These are phyloP conservation scores for Penicillium salamii DNA, from an alignment of 495 filamentous ascomycete genomes.

Conservation along the genomic window DNA sequence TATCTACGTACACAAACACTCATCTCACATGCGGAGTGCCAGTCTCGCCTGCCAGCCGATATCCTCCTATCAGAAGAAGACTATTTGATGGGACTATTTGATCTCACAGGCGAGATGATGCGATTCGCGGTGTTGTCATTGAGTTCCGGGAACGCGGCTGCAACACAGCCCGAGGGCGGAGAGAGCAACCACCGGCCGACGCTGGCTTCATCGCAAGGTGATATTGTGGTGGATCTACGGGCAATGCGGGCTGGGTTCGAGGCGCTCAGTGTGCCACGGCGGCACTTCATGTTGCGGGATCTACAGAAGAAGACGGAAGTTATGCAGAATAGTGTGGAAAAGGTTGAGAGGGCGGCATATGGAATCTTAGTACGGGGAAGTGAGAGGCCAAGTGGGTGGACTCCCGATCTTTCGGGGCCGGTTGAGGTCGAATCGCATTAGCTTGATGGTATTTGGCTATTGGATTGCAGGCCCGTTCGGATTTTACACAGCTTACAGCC, in stretches of 20 bases:
- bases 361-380: constrained; percentile 80
- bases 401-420: constrained; percentile 67
- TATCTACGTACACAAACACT: constrained; percentile 78
- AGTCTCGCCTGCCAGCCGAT: constrained; percentile 43
- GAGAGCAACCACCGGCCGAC: constrained; percentile 9
- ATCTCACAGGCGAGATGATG: constrained; percentile 94
- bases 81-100: constrained; percentile 88
- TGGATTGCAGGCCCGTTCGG: too few species aligned
- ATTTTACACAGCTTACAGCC: too few species aligned
- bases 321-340: constrained; percentile 84
- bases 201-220: constrained; percentile 27
- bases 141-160: constrained; percentile 28
- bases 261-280: constrained; percentile 53
- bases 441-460: too few species aligned
- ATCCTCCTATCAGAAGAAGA: constrained; percentile 74
- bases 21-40: constrained; percentile 61
- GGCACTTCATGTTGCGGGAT: constrained; percentile 53
- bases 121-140: constrained; percentile 78
- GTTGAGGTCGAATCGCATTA: constrained; percentile 46
- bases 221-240: constrained; percentile 71
- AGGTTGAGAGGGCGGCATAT: constrained; percentile 89
- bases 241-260: constrained; percentile 71
- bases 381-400: constrained; percentile 89
- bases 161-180: constrained; percentile 19
- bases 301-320: constrained; percentile 78